Base-by-base conservation (phyloP, 164 flowering plant genomes). In the Magnolia changhungtana region DNA sequence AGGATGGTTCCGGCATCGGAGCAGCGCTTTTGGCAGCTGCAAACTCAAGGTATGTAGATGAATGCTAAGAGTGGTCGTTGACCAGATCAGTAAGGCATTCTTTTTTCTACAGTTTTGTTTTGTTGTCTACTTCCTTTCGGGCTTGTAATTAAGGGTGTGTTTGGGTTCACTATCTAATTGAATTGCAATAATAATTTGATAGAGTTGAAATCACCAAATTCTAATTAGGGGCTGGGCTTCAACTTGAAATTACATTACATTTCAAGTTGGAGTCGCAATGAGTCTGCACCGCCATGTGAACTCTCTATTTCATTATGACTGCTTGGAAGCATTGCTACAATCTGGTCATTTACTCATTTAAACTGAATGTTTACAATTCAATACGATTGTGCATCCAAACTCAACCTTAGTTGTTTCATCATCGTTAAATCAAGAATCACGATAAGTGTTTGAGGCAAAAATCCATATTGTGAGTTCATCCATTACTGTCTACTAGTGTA, bases 1-100 rank as follows among this genome's bases (percentile, higher is more conserved):
- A 93, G 80, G 97, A 93, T 77, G 97, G 97, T 16, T 93, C 98
- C 16, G 98, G 97, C 0, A 90, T 93, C 29, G 98, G 97, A 27
- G 98, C 98, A 55, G 97, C 98, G 65, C 87, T 95, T 31, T 81
- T 95, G 82, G 98, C 98, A 59, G 94, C 97, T 58, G 61, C 94
- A 64, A 89, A 91, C 77, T 91, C 98, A 45, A 88, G 80, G 75
- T 90, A 92, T 77, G 78, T 70, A 18, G 83, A 80, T 50, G 80
- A 82, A 72, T 81, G 74, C 59, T 84, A 78, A 73, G 74, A 69
- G 67, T n/a, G 31, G 63, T 45, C 8, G 61, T 7, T 61, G 63
- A 71, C 51, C 64, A 19, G 52, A 20, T 58, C 27, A 31, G 24
- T 21, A 67, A 66, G 63, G 8, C 67, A 18, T 64, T 37, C 8